phyloP scores from a whole-genome alignment of 2,329 filamentous ascomycete species.

The Cladorrhinum sp. region DNA sequence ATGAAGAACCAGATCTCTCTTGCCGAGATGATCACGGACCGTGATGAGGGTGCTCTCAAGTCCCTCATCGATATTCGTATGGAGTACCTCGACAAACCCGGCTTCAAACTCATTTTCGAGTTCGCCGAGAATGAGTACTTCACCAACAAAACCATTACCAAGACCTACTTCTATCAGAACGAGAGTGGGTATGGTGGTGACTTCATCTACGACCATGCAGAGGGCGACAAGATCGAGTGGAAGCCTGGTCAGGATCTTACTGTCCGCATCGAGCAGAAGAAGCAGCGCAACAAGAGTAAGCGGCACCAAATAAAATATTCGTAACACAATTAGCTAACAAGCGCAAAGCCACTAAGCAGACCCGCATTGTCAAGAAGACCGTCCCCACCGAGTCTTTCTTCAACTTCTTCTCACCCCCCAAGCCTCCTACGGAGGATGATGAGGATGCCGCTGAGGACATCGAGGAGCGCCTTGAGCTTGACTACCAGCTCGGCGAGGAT shows the following conservation, averaged over 20 bases:
- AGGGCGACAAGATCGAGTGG: constrained; percentile 98
- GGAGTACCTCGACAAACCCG: constrained; percentile 98
- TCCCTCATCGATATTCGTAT: constrained; percentile 89
- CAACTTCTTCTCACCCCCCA: constrained; percentile 98
- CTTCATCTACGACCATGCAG: constrained; percentile 99
- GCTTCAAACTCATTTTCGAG: constrained; percentile 97
- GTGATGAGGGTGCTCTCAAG: constrained; percentile 91
- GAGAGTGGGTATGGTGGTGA: constrained; percentile 98
- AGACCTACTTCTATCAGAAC: constrained; percentile 99
- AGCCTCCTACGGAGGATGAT: constrained; percentile 74
- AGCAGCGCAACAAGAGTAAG: constrained; percentile 99
- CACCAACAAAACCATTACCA: constrained; percentile 93
- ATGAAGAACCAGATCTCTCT: constrained; percentile 99
- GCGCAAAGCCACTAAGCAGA: constrained; percentile 89
- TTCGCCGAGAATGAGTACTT: constrained; percentile 96
- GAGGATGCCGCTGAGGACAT: constrained; percentile 82
- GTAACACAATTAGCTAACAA: constrained; percentile 19
- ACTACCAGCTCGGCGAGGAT: constrained; percentile 98
- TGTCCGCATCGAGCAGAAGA: constrained; percentile 95
- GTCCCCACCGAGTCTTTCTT: constrained; percentile 98
- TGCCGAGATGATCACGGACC: constrained; percentile 97
- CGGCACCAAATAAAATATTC: not conserved
- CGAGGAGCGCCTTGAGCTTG: constrained; percentile 94
- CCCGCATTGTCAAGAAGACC: constrained; percentile 97
- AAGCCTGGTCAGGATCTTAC: constrained; percentile 90